phyloP scores from a whole-genome alignment of 1,139 yeast genomes.

The Geotrichum klebahnii region DNA sequence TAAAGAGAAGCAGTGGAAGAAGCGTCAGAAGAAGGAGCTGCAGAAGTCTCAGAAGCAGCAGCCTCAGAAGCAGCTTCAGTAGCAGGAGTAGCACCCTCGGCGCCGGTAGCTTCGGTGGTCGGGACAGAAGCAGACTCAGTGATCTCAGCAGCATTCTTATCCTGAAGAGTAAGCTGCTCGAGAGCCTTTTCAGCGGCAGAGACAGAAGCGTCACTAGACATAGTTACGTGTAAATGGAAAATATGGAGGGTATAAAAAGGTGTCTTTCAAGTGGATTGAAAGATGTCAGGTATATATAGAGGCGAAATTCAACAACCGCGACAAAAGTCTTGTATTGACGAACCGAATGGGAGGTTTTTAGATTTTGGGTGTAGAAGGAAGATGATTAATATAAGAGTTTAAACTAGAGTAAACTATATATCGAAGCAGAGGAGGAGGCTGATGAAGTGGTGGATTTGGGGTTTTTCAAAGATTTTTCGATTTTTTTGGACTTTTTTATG shows the following conservation, averaged over 20 bases:
- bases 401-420: background rate
- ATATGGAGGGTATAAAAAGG: background rate
- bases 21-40: slow-evolving; percentile 39
- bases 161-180: slow-evolving; percentile 38
- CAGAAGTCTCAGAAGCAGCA: slow-evolving; percentile 35
- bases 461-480: slow-evolving; percentile 23
- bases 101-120: too few relatives aligned
- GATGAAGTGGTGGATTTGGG: slow-evolving; percentile 5
- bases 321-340: slow-evolving; percentile 1
- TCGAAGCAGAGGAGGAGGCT: slow-evolving; percentile 1
- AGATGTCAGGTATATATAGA: background rate
- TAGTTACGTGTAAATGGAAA: slow-evolving; percentile 19
- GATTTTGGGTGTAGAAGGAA: too few relatives aligned
- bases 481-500: slow-evolving; percentile 26
- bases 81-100: slow-evolving; percentile 30
- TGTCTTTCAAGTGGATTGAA: slow-evolving; percentile 3
- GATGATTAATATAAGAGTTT: too few relatives aligned
- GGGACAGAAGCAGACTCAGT: slow-evolving; percentile 26
- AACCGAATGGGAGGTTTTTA: background rate
- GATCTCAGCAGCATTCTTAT: slow-evolving; percentile 25
- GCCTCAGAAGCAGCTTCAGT: slow-evolving; percentile 25
- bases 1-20: slow-evolving; percentile 76
- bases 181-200: slow-evolving; percentile 42
- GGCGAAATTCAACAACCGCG: background rate
- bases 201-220: slow-evolving; percentile 42